Conservation (phyloP, 257 asterid genomes). For the Marsdenia floribunda region DNA sequence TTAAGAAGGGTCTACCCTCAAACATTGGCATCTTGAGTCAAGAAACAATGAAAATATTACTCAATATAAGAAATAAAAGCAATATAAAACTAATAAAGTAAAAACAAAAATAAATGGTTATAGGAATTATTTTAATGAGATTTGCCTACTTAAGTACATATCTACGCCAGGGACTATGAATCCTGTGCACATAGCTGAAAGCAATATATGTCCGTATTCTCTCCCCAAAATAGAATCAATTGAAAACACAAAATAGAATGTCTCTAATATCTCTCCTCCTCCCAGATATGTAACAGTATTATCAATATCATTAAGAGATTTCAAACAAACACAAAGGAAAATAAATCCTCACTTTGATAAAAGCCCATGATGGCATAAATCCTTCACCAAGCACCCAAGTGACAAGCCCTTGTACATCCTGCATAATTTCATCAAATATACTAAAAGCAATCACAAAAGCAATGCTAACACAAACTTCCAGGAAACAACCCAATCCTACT, state of each 20-base stretch:
- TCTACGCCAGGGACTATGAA: not conserved
- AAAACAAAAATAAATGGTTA: not conserved
- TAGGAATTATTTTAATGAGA: not conserved
- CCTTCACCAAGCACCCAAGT: conserved; percentile 98
- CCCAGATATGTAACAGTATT: not conserved
- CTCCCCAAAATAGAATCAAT: not conserved
- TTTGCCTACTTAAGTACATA: not conserved
- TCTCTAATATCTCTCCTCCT: not conserved
- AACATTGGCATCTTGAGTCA: not conserved
- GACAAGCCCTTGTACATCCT: conserved; percentile 94
- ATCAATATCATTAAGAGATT: not conserved
- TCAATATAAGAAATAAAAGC: not conserved
- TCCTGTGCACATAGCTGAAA: not conserved
- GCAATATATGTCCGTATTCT: not conserved
- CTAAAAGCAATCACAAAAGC: not conserved
- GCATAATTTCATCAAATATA: conserved; percentile 21
- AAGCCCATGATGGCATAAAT: conserved; percentile 94
- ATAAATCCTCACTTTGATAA: conserved; percentile 60
- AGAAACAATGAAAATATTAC: not conserved
- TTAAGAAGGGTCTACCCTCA: not conserved
- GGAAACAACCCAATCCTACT: conserved; percentile 30
- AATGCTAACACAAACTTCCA: conserved; percentile 2
- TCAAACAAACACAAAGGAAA: not conserved
- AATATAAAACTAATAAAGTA: not conserved
- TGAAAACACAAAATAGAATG: not conserved